These are phyloP conservation scores for Metarhizium anisopliae DNA, from an alignment of 2,329 filamentous ascomycete species.

Conservation along the genomic window DNA sequence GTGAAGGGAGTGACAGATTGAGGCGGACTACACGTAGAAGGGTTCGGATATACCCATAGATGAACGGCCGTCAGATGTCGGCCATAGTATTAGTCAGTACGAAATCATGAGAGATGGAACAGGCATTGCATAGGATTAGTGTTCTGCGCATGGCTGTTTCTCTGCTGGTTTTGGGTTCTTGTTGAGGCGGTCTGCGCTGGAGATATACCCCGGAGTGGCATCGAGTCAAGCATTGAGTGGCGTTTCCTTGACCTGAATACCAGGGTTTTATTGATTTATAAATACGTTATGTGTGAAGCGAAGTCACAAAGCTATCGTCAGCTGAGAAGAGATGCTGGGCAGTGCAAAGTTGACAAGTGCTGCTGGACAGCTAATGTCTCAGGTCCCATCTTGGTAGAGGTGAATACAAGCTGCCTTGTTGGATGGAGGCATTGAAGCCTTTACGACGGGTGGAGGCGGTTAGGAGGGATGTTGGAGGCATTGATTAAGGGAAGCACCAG, in stretches of 20 bases:
- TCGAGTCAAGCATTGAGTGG: background rate
- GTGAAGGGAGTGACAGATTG: background rate
- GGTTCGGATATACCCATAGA: background rate
- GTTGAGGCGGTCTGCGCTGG: background rate
- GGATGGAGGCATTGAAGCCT: no score
- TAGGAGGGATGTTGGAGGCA: no score
- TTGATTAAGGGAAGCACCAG: no score
- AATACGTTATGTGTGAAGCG: background rate
- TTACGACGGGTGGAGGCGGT: no score
- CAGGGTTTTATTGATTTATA: background rate
- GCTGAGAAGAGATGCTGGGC: background rate
- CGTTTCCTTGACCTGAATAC: background rate
- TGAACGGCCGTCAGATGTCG: background rate
- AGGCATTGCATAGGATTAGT: background rate
- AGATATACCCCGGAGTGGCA: background rate
- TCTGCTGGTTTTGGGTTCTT: background rate
- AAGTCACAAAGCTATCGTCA: background rate
- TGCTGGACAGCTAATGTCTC: no score
- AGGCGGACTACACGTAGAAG: background rate
- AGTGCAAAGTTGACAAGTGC: no score
- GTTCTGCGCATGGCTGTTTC: background rate
- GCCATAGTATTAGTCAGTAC: background rate
- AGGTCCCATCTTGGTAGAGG: no score
- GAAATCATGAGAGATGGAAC: background rate
- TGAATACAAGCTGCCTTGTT: no score